phyloP scores from a whole-genome alignment of 2,329 filamentous ascomycete species.

The Talaromyces sp. region DNA sequence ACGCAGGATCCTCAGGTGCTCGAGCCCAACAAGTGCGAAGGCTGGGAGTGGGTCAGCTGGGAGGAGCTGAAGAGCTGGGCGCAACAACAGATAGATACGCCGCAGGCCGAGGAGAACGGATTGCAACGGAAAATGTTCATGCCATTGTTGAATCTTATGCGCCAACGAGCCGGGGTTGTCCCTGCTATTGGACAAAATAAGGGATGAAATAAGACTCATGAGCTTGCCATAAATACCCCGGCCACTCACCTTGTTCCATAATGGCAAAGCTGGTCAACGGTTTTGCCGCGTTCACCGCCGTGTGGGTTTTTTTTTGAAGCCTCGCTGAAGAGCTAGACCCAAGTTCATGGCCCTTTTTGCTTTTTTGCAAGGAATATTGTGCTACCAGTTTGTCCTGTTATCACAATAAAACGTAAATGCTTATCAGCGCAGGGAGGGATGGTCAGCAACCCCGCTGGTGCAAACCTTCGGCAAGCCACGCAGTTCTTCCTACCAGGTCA shows the following conservation, averaged over 20 bases:
- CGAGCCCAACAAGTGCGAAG: slow-evolving; percentile 52
- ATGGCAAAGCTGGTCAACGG: neutral
- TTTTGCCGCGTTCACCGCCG: no score
- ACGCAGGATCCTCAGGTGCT: slow-evolving; percentile 50
- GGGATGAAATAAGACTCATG: neutral
- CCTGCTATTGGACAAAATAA: slow-evolving; percentile 12
- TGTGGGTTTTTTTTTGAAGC: neutral
- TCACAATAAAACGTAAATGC: neutral
- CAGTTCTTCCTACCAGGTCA: neutral
- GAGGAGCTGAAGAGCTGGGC: slow-evolving; percentile 38
- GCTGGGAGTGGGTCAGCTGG: slow-evolving; percentile 53
- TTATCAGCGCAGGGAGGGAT: neutral
- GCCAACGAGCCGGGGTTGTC: slow-evolving; percentile 32
- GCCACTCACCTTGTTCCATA: neutral
- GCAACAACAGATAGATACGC: slow-evolving; percentile 23
- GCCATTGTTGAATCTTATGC: slow-evolving; percentile 44
- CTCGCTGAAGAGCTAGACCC: neutral
- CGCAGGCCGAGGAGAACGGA: slow-evolving; percentile 19
- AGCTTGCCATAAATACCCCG: neutral
- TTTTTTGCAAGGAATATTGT: no score
- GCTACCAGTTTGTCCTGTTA: neutral
- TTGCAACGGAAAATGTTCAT: slow-evolving; percentile 37
- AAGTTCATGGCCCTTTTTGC: no score
- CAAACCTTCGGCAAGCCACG: neutral
- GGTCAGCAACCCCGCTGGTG: neutral